Evolutionary conservation across 2,329 filamentous ascomycete genomes (phyloP).

Genomic region (Fusarium verrucosum): DNA sequence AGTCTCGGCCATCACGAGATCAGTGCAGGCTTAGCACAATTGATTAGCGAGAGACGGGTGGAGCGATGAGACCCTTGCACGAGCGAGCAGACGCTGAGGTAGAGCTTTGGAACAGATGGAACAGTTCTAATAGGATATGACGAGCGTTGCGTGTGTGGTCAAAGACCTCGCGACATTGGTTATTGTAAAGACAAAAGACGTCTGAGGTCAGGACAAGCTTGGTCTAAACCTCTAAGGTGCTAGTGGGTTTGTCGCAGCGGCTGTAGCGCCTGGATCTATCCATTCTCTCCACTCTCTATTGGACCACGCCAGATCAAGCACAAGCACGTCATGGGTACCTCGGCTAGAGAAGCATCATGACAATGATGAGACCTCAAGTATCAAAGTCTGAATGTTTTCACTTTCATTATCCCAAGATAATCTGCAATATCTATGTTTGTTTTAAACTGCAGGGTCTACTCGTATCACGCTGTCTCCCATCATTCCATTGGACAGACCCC

Average conservation of each 20-base stretch:
- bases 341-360: neutral
- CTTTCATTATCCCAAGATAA: neutral
- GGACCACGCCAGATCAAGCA: slow-evolving; percentile 17
- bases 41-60: neutral
- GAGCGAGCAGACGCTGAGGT: neutral
- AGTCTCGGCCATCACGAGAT: slow-evolving; percentile 13
- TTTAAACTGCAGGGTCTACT: neutral
- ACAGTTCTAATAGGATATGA: neutral
- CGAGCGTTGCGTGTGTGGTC: neutral
- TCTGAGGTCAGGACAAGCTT: slow-evolving; percentile 19
- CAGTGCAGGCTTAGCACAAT: neutral
- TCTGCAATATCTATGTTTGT: neutral
- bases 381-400: slow-evolving; percentile 6
- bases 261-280: neutral
- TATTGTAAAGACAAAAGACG: slow-evolving; percentile 3
- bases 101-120: neutral
- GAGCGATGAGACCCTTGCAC: neutral
- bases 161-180: neutral
- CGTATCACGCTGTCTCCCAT: no score
- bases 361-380: neutral
- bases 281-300: neutral
- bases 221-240: neutral
- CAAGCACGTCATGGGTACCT: slow-evolving; percentile 9
- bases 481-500: neutral
- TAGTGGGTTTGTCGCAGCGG: slow-evolving; percentile 8